These are phyloP conservation scores for Echium plantagineum DNA, from an alignment of 257 asterid genomes.

Conservation along the genomic window DNA sequence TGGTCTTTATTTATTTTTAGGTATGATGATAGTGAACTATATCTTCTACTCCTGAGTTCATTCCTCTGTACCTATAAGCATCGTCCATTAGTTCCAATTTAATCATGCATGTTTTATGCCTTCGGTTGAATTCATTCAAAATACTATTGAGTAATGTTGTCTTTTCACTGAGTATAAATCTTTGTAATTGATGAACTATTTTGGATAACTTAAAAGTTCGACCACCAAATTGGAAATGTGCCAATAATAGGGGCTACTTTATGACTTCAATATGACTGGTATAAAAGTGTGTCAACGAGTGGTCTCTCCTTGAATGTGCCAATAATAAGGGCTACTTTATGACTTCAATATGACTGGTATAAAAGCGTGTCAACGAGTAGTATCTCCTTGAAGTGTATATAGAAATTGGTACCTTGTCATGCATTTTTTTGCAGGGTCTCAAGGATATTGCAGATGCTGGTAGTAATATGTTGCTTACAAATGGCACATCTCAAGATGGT, in stretches of 20 bases:
- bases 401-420: not conserved
- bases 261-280: not conserved
- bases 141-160: not conserved
- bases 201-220: not conserved
- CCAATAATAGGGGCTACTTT: not conserved
- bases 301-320: not conserved
- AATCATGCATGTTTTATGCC: too few species aligned
- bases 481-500: slow-evolving; percentile 27
- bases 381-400: not conserved
- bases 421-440: slow-evolving; percentile 41
- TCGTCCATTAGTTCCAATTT: too few species aligned
- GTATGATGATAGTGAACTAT: not conserved
- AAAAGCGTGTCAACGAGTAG: not conserved
- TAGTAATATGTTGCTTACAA: slow-evolving; percentile 17
- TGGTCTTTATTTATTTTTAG: not conserved
- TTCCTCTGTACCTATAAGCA: too few species aligned
- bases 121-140: not conserved
- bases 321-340: not conserved
- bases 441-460: slow-evolving; percentile 43
- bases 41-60: not conserved
- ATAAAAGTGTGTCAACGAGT: not conserved
- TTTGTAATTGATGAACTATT: not conserved
- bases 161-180: not conserved
- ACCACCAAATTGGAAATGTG: not conserved
- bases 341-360: not conserved